Evolutionary conservation across 495 filamentous ascomycete species (phyloP).

Genomic region (Niebla homalea): DNA sequence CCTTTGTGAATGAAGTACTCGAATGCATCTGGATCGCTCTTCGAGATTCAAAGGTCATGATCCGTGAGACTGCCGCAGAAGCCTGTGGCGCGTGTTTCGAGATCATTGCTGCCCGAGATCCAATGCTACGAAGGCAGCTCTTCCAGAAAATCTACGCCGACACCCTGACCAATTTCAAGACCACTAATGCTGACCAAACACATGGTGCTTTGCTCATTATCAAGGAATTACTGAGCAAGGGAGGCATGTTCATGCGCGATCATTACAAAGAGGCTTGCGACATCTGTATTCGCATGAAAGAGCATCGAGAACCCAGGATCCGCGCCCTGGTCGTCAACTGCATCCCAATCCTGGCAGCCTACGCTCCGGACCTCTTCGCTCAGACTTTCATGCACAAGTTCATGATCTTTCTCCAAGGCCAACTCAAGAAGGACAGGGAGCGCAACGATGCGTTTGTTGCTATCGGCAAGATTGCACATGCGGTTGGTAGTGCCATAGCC

Average conservation of each 20-base stretch:
- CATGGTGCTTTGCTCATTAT: slow-evolving; percentile 86
- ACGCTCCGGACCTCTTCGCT: slow-evolving; percentile 77
- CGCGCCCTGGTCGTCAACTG: slow-evolving; percentile 75
- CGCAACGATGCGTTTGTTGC: slow-evolving; percentile 85
- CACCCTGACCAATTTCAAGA: slow-evolving; percentile 61
- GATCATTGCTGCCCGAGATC: slow-evolving; percentile 84
- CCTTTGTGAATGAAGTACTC: slow-evolving; percentile 78
- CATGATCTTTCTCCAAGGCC: slow-evolving; percentile 88
- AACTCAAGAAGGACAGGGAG: slow-evolving; percentile 93
- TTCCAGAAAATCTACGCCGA: slow-evolving; percentile 80
- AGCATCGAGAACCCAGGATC: slow-evolving; percentile 77
- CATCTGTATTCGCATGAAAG: slow-evolving; percentile 76
- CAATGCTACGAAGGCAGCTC: slow-evolving; percentile 68
- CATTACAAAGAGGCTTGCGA: slow-evolving; percentile 81
- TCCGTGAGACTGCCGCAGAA: slow-evolving; percentile 81
- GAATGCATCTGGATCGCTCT: slow-evolving; percentile 92
- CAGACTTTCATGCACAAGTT: slow-evolving; percentile 77
- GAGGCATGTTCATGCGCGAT: slow-evolving; percentile 97
- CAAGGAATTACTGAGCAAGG: slow-evolving; percentile 79
- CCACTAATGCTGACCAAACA: slow-evolving; percentile 65
- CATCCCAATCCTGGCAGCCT: slow-evolving; percentile 85
- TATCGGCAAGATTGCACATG: slow-evolving; percentile 91
- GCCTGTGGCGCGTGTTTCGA: slow-evolving; percentile 85
- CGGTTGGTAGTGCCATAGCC: slow-evolving; percentile 83
- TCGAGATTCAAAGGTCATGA: slow-evolving; percentile 74